Evolutionary conservation across 2,329 filamentous ascomycete species (phyloP).

Genomic region (Pseudocercospora crystallina): DNA sequence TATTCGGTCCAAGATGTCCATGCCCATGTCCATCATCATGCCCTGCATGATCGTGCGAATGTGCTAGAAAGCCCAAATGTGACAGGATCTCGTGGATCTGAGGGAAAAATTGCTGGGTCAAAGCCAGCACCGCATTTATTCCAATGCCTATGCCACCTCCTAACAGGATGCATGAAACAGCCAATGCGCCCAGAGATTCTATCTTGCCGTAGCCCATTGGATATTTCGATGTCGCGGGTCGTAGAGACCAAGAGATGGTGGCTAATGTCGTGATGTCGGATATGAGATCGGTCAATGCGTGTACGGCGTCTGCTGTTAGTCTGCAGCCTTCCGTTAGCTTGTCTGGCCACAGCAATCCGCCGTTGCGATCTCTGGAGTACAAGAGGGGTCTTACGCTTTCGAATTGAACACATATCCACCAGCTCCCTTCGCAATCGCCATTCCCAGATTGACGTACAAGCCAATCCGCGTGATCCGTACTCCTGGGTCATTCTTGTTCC

Average conservation of each 20-base stretch:
- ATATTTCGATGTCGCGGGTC: slow-evolving; percentile 77
- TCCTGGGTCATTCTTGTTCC: slow-evolving; percentile 85
- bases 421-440: slow-evolving; percentile 90
- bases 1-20: slow-evolving; percentile 64
- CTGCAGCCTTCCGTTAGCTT: slow-evolving; percentile 11
- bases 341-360: neutral
- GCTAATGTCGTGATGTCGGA: slow-evolving; percentile 92
- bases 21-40: slow-evolving; percentile 62
- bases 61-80: slow-evolving; percentile 46
- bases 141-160: slow-evolving; percentile 92
- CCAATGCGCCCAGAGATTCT: slow-evolving; percentile 91
- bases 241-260: slow-evolving; percentile 90
- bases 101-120: slow-evolving; percentile 50
- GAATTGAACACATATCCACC: slow-evolving; percentile 95
- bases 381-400: slow-evolving; percentile 51
- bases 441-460: slow-evolving; percentile 83
- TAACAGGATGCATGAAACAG: slow-evolving; percentile 87
- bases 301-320: slow-evolving; percentile 76
- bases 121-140: slow-evolving; percentile 61
- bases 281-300: slow-evolving; percentile 91
- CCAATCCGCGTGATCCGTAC: slow-evolving; percentile 91
- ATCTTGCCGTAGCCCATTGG: slow-evolving; percentile 94
- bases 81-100: slow-evolving; percentile 45
- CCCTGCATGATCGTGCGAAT: slow-evolving; percentile 56
- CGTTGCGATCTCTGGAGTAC: neutral